These are phyloP conservation scores for Apiospora sp. DNA, from an alignment of 2,329 filamentous ascomycete genomes.

Conservation along the genomic window DNA sequence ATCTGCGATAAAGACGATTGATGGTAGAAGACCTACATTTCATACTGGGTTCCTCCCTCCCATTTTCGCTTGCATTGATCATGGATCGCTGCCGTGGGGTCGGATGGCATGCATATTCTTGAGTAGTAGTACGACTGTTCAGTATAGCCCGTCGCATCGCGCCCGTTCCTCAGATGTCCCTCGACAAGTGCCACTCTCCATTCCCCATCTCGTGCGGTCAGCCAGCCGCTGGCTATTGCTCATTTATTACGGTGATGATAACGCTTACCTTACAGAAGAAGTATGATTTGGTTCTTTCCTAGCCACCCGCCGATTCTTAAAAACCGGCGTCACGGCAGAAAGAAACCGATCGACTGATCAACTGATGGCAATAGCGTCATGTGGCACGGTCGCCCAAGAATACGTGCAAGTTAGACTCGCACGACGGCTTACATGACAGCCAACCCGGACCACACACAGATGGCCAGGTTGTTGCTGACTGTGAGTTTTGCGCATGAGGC, in stretches of 20 bases:
- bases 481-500: slow-evolving; percentile 5
- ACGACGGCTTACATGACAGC: slow-evolving; percentile 2
- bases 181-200: slow-evolving; percentile 2
- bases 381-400: slow-evolving; percentile 4
- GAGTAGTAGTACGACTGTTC: slow-evolving; percentile 13
- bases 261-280: background rate
- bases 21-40: background rate
- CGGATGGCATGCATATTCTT: background rate
- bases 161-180: background rate
- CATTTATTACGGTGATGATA: background rate
- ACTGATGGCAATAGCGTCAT: slow-evolving; percentile 11
- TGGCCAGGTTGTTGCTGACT: slow-evolving; percentile 8
- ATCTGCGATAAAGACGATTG: background rate
- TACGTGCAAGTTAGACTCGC: slow-evolving; percentile 6
- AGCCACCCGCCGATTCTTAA: background rate
- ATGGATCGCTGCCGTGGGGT: background rate
- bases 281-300: background rate
- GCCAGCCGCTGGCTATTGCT: background rate
- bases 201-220: background rate
- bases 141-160: background rate
- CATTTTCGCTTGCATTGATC: background rate
- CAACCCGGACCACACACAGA: background rate
- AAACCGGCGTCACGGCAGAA: background rate
- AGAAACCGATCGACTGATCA: slow-evolving; percentile 6
- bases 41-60: background rate